Evolutionary conservation across 169 alveolate species (phyloP).

Genomic region (Plasmodium inui): DNA sequence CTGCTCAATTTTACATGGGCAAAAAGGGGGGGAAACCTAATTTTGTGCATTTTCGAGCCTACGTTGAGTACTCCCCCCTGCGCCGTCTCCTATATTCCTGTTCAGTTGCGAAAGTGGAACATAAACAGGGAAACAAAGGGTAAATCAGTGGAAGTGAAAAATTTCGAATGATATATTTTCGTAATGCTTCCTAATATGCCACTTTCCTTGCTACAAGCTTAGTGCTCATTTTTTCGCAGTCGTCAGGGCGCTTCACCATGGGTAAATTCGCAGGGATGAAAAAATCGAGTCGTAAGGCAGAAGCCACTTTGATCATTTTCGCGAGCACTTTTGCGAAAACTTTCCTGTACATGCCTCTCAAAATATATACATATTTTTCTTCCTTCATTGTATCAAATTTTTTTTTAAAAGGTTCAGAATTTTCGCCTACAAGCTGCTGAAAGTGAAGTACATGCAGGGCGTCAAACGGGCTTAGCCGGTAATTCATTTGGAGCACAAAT

Average conservation of each 20-base stretch:
- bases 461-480: neutral
- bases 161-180: neutral
- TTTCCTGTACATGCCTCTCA: neutral
- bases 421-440: neutral
- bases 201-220: neutral
- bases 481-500: neutral
- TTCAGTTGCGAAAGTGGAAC: neutral
- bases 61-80: neutral
- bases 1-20: neutral
- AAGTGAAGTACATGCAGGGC: neutral
- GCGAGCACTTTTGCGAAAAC: neutral
- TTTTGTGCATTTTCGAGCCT: neutral
- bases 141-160: neutral
- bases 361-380: neutral
- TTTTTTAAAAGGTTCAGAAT: neutral
- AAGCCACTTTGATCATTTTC: neutral
- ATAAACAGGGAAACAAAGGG: neutral
- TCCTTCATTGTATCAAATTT: neutral
- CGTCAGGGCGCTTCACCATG: neutral
- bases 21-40: neutral
- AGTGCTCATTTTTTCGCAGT: neutral
- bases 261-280: neutral
- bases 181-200: neutral
- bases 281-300: neutral
- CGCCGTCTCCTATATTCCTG: neutral